These are phyloP conservation scores for Aspergillus sp. DNA, from an alignment of 2,329 filamentous ascomycete species.

Conservation along the genomic window DNA sequence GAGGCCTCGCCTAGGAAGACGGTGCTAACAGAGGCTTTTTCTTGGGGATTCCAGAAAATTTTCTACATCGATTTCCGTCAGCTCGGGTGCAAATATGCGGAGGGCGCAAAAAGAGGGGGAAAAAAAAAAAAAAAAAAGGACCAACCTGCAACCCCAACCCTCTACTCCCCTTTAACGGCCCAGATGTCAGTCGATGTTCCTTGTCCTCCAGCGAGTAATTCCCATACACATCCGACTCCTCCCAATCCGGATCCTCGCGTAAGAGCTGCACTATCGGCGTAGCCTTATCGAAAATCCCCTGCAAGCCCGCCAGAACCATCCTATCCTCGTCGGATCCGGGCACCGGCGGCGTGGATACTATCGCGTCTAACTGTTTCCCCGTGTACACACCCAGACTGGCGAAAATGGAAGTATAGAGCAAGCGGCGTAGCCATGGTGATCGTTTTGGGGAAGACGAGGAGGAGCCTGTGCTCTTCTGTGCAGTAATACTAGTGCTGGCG, in stretches of 20 bases:
- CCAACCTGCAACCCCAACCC: constrained; percentile 35
- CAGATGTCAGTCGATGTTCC: constrained; percentile 29
- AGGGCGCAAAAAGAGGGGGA: no score
- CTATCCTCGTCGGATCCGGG: constrained; percentile 31
- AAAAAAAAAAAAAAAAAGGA: constrained; percentile 2
- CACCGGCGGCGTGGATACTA: constrained; percentile 16
- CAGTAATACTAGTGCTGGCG: no score
- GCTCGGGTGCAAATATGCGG: no score
- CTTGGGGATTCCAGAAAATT: constrained; percentile 54
- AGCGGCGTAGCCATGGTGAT: constrained; percentile 28
- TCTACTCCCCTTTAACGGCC: constrained; percentile 32
- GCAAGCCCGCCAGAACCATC: constrained; percentile 21
- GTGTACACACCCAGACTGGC: constrained; percentile 21
- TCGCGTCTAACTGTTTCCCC: constrained; percentile 18
- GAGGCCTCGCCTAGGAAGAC: constrained; percentile 58
- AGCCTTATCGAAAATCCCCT: constrained; percentile 22
- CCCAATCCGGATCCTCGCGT: constrained; percentile 31
- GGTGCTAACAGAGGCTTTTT: constrained; percentile 54
- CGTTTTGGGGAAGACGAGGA: constrained; percentile 5
- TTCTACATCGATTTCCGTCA: constrained; percentile 33
- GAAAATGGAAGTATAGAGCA: constrained; percentile 29
- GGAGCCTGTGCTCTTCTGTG: no score
- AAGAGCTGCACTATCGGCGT: constrained; percentile 32
- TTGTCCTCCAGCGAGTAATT: constrained; percentile 30
- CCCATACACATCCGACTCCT: constrained; percentile 32